Percentiles rank a stretch among this genome's conserved stretches.
phyloP scores from a whole-genome alignment of 1,284 basidiomycete genomes.

The Apiotrichum porosum region DNA sequence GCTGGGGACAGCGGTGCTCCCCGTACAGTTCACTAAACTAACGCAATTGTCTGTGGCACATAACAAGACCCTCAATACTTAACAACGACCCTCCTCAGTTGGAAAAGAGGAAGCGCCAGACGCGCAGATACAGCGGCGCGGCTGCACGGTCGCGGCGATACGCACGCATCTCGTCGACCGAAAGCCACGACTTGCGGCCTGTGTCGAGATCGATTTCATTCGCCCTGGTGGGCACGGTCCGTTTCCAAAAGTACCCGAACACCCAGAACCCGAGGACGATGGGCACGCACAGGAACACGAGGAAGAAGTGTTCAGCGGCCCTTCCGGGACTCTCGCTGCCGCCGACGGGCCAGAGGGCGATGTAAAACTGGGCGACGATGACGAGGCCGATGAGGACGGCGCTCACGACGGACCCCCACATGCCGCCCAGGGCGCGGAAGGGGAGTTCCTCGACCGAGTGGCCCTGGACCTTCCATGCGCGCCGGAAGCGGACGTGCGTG shows the following conservation, averaged over 20 bases:
- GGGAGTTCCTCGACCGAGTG: constrained; percentile 51
- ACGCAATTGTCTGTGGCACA: not conserved
- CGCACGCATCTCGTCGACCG: constrained; percentile 45
- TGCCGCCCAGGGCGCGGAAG: constrained; percentile 47
- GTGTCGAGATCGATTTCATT: constrained; percentile 50
- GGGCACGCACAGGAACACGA: constrained; percentile 47
- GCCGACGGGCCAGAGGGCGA: constrained; percentile 18
- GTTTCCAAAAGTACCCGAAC: constrained; percentile 42
- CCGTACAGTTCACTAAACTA: too few relatives aligned
- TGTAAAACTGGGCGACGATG: constrained; percentile 44
- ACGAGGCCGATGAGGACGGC: constrained; percentile 40
- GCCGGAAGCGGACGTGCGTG: constrained; percentile 48
- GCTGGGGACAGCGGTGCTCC: too few relatives aligned
- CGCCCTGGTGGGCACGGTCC: constrained; percentile 36
- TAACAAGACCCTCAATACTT: too few relatives aligned
- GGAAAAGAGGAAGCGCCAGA: constrained; percentile 43
- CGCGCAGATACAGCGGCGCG: constrained; percentile 33
- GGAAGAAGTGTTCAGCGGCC: constrained; percentile 49
- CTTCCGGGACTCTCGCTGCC: constrained; percentile 18
- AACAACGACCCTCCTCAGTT: too few relatives aligned
- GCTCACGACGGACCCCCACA: constrained; percentile 50
- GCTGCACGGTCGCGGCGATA: constrained; percentile 29
- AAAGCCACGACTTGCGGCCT: constrained; percentile 49
- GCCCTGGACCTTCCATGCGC: constrained; percentile 47
- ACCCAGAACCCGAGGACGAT: constrained; percentile 44